Conservation (phyloP, 73 alveolate genomes). For the Blepharisma japonicum region DNA sequence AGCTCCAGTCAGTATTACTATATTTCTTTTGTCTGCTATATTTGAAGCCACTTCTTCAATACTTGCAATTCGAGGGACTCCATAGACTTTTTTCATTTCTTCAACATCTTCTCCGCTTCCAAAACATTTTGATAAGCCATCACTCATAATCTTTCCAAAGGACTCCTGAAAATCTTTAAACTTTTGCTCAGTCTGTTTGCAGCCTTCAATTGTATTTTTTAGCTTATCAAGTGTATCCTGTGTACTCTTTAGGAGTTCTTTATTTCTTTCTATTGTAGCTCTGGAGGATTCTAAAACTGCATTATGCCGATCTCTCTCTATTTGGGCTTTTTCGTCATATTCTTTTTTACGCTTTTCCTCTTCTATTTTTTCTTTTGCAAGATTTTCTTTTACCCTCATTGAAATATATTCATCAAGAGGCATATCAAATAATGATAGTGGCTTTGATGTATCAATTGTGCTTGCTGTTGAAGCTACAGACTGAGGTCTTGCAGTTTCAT, state of each 20-base stretch:
- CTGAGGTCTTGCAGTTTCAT: too few relatives aligned
- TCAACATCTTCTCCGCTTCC: not conserved
- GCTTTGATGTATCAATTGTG: too few relatives aligned
- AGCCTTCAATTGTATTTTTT: not conserved
- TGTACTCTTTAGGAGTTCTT: not conserved
- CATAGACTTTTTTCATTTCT: conserved; percentile 4
- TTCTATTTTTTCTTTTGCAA: not conserved
- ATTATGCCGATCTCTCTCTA: conserved; percentile 11
- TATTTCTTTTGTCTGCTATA: not conserved
- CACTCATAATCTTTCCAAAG: not conserved
- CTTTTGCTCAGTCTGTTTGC: conserved; percentile 8
- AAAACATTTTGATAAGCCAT: not conserved
- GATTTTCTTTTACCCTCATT: not conserved
- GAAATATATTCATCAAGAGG: not conserved
- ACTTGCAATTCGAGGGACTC: not conserved
- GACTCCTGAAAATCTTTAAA: conserved; percentile 19
- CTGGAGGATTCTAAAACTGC: conserved; percentile 1
- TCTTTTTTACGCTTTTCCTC: not conserved
- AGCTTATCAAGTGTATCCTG: not conserved
- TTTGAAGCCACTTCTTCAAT: conserved; percentile 13
- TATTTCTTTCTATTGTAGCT: conserved; percentile 7
- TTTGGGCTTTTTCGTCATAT: not conserved
- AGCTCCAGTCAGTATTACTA: conserved; percentile 23
- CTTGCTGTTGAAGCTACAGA: too few relatives aligned
- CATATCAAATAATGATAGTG: not conserved